phyloP scores from a whole-genome alignment of 768 basidiomycete species.

The Boletus pseudopeckii region DNA sequence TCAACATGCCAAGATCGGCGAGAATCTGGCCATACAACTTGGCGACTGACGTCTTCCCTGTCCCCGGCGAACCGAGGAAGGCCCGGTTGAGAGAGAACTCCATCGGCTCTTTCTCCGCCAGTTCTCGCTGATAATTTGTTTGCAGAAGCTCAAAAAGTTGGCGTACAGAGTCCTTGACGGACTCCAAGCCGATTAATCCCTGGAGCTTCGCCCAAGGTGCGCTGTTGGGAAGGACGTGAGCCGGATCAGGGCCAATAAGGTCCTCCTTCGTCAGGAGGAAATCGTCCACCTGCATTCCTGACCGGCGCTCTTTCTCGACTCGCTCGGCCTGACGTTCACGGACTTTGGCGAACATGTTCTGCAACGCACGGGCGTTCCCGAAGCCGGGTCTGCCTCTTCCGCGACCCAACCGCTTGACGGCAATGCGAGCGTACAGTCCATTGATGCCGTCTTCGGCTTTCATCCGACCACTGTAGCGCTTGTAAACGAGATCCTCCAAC shows the following conservation, averaged over 20 bases:
- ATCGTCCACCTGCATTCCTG: slow-evolving; percentile 45
- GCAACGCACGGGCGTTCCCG: slow-evolving; percentile 65
- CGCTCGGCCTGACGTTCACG: slow-evolving; percentile 53
- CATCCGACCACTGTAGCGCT: slow-evolving; percentile 49
- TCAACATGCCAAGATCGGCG: slow-evolving; percentile 59
- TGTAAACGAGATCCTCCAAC: slow-evolving; percentile 45
- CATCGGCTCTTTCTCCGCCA: slow-evolving; percentile 51
- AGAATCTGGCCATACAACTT: slow-evolving; percentile 64
- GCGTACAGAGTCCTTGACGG: slow-evolving; percentile 57
- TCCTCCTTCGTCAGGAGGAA: slow-evolving; percentile 53
- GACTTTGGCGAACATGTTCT: slow-evolving; percentile 48
- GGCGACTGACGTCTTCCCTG: slow-evolving; percentile 71
- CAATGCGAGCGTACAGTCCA: slow-evolving; percentile 57
- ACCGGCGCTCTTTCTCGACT: slow-evolving; percentile 38
- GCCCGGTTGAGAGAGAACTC: slow-evolving; percentile 59
- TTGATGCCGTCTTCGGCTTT: slow-evolving; percentile 51
- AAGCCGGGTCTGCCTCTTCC: slow-evolving; percentile 59
- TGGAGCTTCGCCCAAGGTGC: slow-evolving; percentile 53
- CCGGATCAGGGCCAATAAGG: slow-evolving; percentile 64
- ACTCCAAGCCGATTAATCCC: slow-evolving; percentile 48
- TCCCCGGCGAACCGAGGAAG: slow-evolving; percentile 68
- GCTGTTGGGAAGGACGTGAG: slow-evolving; percentile 43
- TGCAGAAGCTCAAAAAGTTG: slow-evolving; percentile 46
- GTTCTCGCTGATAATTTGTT: slow-evolving; percentile 59
- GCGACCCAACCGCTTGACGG: slow-evolving; percentile 57